Base-by-base conservation (phyloP, 2,329 filamentous ascomycete genomes). In the Zalaria sp. region DNA sequence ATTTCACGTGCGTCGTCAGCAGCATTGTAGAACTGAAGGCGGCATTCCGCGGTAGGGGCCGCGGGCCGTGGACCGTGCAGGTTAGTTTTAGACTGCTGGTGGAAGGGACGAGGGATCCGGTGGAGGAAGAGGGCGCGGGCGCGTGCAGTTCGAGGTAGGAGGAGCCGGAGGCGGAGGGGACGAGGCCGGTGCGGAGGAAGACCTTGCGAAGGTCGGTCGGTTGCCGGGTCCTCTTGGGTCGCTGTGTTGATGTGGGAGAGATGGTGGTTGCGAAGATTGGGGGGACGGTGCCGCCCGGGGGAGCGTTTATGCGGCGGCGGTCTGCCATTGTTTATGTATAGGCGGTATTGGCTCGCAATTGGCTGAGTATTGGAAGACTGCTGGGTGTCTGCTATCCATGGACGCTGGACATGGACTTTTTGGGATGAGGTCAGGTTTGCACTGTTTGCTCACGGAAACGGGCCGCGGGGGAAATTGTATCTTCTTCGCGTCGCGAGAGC, bases 1-100 rank as follows among this genome's bases (percentile, higher is more conserved):
- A 96, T 65, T 96, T 98, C 57, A 98, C 82, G 52, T 94, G 86
- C 3, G 89, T 93, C 9, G 83, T 86, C 40, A 98, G 74, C 36
- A 95, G 81, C 49, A 96, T 77, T 53, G 94, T 88, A 6, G 91
- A 86, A 40, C 85, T 91, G 65, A 95, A 98, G 1, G 86, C 81
- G 27, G 86, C 85, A 43, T 84, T 93, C 57, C 87, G 79, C 28
- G 89, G 88, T 35, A 98, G 73, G 25, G 91, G 87, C 51, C 88
- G 79, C 3, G 91, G 91, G 1, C 91, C 91, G 63, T 96, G 89
- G 42, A 96, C 85, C 7, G 86, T 88, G 60, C 88, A 94, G 47
- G 81, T 83, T 46, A 98, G 77, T 62, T 98, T 98, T 56, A 96
- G 73, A 40, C 84, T 83, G 32, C 79, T 75, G 5, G 70, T 66